Percentiles rank a stretch among this genome's conserved stretches.
Evolutionary conservation across 768 basidiomycete genomes (phyloP).

Genomic region (Serendipita vermifera): DNA sequence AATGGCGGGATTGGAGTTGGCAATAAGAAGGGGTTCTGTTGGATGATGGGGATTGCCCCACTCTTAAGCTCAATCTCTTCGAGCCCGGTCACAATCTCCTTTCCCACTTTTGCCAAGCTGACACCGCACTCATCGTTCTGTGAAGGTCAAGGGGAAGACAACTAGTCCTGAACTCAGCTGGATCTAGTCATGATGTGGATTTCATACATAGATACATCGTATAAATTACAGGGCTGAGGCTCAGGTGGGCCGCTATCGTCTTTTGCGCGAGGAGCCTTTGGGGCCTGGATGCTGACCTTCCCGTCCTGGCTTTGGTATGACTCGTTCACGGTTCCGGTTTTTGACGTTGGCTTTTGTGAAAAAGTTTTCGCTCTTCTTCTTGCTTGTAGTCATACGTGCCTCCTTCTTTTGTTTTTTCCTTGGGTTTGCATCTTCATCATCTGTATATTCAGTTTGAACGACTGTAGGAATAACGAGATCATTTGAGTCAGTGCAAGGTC

Average conservation of each 20-base stretch:
- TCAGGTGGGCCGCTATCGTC: too few relatives aligned
- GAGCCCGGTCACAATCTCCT: neutral
- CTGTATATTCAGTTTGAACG: constrained; percentile 20
- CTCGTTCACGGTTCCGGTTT: constrained; percentile 39
- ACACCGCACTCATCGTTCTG: neutral
- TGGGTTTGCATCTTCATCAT: constrained; percentile 22
- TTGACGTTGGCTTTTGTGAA: constrained; percentile 76
- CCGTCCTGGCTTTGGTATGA: neutral
- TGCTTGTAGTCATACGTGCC: constrained; percentile 85
- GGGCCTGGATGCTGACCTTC: too few relatives aligned
- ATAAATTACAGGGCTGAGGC: too few relatives aligned
- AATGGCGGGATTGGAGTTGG: neutral
- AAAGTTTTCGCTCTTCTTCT: constrained; percentile 85
- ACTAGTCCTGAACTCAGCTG: too few relatives aligned
- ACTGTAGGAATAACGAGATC: constrained; percentile 20
- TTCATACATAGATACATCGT: too few relatives aligned
- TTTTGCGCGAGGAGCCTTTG: too few relatives aligned
- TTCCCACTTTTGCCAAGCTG: neutral
- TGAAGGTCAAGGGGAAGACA: too few relatives aligned
- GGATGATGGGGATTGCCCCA: too few relatives aligned
- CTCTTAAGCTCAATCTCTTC: too few relatives aligned
- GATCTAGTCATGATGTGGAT: too few relatives aligned
- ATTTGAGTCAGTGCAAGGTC: constrained; percentile 15
- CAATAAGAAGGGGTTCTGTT: neutral
- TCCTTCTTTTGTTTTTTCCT: constrained; percentile 37